Evolutionary conservation across 164 flowering plant species (phyloP).

Genomic region (Berberis vulgaris): DNA sequence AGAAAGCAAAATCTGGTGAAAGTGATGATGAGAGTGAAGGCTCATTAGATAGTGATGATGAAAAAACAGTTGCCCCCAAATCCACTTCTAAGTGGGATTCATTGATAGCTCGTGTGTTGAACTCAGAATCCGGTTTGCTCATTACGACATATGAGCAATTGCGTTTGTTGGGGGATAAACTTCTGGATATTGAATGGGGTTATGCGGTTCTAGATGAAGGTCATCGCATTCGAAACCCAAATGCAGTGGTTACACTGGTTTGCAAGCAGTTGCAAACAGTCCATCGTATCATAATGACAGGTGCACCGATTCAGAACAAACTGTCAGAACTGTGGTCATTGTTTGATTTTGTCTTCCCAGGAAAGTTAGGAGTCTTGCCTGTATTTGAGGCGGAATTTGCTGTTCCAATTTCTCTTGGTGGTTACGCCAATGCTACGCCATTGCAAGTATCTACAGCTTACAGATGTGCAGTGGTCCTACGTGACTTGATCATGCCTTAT

Average conservation of each 20-base stretch:
- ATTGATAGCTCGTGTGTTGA: constrained; percentile 59
- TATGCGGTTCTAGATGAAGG: constrained; percentile 98
- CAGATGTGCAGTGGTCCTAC: constrained; percentile 96
- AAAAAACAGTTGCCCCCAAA: constrained; percentile 27
- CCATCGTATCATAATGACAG: constrained; percentile 96
- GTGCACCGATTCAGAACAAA: constrained; percentile 98
- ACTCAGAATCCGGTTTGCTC: constrained; percentile 73
- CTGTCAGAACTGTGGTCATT: constrained; percentile 91
- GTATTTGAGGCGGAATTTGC: constrained; percentile 98
- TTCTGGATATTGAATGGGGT: constrained; percentile 95
- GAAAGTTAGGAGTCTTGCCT: constrained; percentile 95
- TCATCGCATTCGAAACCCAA: constrained; percentile 93
- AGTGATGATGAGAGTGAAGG: constrained; percentile 69
- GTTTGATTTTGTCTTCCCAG: constrained; percentile 99
- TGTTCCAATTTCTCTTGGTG: constrained; percentile 95
- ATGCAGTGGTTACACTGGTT: constrained; percentile 88
- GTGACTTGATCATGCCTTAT: constrained; percentile 97
- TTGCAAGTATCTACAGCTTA: constrained; percentile 99
- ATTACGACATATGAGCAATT: constrained; percentile 97
- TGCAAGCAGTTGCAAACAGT: constrained; percentile 97
- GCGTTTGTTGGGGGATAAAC: constrained; percentile 59
- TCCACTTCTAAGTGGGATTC: constrained; percentile 60
- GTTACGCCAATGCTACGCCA: constrained; percentile 97
- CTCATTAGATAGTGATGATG: constrained; percentile 51
- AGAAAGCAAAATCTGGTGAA: constrained; percentile 37